Evolutionary conservation across 768 basidiomycete genomes (phyloP).

Genomic region (Boletus edulis): DNA sequence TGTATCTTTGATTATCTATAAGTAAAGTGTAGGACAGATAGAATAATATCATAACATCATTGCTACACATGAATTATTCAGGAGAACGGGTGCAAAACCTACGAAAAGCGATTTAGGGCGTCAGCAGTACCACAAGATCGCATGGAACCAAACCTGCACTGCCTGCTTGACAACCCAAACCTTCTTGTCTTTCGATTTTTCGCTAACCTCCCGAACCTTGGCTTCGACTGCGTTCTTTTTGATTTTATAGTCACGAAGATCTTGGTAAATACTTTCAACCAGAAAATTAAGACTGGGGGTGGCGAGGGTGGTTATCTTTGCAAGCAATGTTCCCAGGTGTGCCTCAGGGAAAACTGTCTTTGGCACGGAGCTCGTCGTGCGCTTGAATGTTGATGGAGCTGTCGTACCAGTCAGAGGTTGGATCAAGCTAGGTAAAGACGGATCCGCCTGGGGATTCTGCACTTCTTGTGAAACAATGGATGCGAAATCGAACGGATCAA

Average conservation of each 20-base stretch:
- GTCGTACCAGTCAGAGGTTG: slow-evolving; percentile 17
- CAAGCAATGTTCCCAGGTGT: slow-evolving; percentile 56
- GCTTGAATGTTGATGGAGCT: slow-evolving; percentile 26
- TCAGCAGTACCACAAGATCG: neutral
- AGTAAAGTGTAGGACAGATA: slow-evolving; percentile 1
- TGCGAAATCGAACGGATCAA: slow-evolving; percentile 78
- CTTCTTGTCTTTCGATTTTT: slow-evolving; percentile 71
- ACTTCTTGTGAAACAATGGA: slow-evolving; percentile 45
- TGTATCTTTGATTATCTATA: neutral
- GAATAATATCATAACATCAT: slow-evolving; percentile 6
- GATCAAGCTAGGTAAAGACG: slow-evolving; percentile 40
- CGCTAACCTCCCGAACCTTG: slow-evolving; percentile 73
- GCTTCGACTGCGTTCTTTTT: slow-evolving; percentile 85
- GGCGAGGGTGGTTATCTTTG: slow-evolving; percentile 60
- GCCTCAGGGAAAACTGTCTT: slow-evolving; percentile 69
- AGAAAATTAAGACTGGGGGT: slow-evolving; percentile 64
- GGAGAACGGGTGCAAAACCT: slow-evolving; percentile 9
- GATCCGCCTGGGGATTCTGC: slow-evolving; percentile 21
- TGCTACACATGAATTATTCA: neutral
- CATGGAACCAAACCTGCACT: slow-evolving; percentile 6
- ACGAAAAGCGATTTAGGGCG: neutral
- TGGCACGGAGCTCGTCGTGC: slow-evolving; percentile 26
- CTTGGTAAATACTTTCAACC: slow-evolving; percentile 70
- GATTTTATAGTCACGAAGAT: slow-evolving; percentile 64
- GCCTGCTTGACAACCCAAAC: slow-evolving; percentile 64